phyloP scores from a whole-genome alignment of 2,329 filamentous ascomycete genomes.

The Aspergillus neoniger region DNA sequence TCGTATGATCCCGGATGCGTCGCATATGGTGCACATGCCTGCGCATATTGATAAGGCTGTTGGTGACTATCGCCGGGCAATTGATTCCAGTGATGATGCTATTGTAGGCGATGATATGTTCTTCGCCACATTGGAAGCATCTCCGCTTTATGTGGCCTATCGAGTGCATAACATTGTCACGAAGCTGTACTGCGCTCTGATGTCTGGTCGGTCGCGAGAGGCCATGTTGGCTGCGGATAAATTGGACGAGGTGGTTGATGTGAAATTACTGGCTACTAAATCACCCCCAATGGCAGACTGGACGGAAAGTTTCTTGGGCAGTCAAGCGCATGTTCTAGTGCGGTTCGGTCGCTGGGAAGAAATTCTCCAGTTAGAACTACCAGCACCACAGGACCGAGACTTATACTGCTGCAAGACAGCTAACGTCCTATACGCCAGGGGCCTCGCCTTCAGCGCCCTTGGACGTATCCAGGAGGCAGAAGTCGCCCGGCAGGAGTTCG shows the following conservation, averaged over 20 bases:
- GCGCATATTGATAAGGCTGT: constrained; percentile 71
- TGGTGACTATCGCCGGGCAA: constrained; percentile 68
- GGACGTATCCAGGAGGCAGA: neutral
- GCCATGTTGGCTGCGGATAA: constrained; percentile 21
- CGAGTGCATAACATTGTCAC: constrained; percentile 21
- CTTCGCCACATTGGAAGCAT: constrained; percentile 49
- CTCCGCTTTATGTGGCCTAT: constrained; percentile 64
- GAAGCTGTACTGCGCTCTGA: constrained; percentile 22
- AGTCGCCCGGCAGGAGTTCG: neutral
- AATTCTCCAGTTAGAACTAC: constrained; percentile 58
- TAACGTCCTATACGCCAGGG: constrained; percentile 53
- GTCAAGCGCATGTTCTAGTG: constrained; percentile 67
- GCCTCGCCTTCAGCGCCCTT: neutral
- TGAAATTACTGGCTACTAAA: neutral
- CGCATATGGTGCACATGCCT: constrained; percentile 74
- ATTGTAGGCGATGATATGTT: constrained; percentile 68
- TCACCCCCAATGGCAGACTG: constrained; percentile 73
- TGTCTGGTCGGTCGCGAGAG: constrained; percentile 19
- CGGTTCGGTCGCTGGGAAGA: constrained; percentile 73
- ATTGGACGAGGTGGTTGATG: constrained; percentile 15
- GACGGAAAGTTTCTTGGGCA: constrained; percentile 68
- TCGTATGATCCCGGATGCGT: constrained; percentile 64
- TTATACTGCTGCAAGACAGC: constrained; percentile 70
- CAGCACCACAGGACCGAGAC: constrained; percentile 54
- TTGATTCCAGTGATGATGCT: constrained; percentile 66